Evolutionary conservation across 345 rosid species (phyloP).

Genomic region (Schrenkiella parvula): DNA sequence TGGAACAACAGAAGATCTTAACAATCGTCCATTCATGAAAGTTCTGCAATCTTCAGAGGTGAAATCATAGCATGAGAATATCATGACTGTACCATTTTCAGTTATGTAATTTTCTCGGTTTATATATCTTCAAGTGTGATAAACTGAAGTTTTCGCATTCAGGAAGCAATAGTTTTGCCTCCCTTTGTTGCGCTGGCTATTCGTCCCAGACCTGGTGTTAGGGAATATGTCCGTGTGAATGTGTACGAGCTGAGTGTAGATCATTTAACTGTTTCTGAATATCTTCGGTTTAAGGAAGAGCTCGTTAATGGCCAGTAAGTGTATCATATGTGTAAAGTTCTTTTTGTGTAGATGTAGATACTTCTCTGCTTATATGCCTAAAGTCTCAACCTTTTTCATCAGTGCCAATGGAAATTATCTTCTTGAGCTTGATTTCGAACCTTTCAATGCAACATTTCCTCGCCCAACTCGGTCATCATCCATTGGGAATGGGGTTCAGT

Average conservation of each 20-base stretch:
- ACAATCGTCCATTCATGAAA: constrained; percentile 38
- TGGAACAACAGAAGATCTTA: constrained; percentile 39
- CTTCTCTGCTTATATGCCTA: constrained; percentile 10
- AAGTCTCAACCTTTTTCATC: neutral
- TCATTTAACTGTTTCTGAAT: constrained; percentile 69
- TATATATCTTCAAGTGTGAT: neutral
- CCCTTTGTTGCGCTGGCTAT: constrained; percentile 89
- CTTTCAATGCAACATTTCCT: constrained; percentile 84
- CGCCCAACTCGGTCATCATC: constrained; percentile 93
- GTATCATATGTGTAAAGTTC: neutral
- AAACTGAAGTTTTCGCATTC: neutral
- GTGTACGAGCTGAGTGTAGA: constrained; percentile 80
- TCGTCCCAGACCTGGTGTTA: constrained; percentile 97
- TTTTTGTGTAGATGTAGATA: neutral
- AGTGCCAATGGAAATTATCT: constrained; percentile 48
- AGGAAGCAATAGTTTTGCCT: constrained; percentile 97
- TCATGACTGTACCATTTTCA: neutral
- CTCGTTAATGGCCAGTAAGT: constrained; percentile 76
- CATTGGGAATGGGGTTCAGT: constrained; percentile 95
- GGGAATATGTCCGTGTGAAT: constrained; percentile 91
- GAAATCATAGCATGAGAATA: neutral
- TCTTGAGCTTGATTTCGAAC: constrained; percentile 98
- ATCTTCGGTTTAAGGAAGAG: constrained; percentile 80
- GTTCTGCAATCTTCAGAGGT: constrained; percentile 50
- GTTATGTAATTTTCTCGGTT: neutral